Percentiles rank a stretch among this genome's conserved stretches.
phyloP scores from a whole-genome alignment of 371 early-diverging fungal species.

The Sanchytrium tribonematis region DNA sequence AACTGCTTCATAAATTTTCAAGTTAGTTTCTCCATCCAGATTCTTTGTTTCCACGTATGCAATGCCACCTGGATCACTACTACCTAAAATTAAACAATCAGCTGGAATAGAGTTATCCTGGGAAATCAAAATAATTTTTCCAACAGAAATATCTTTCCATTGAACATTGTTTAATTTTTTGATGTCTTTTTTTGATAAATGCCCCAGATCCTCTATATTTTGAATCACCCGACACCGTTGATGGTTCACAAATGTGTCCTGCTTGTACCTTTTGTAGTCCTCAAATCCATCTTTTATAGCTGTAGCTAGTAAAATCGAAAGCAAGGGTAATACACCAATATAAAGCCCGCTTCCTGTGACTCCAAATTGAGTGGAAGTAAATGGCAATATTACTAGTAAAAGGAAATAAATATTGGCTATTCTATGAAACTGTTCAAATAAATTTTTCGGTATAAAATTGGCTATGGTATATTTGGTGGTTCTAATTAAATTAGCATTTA shows the following conservation, averaged over 20 bases:
- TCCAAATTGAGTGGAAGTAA: slow-evolving; percentile 34
- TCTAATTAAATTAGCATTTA: slow-evolving; percentile 24
- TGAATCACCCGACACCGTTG: slow-evolving; percentile 7
- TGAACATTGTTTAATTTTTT: slow-evolving; percentile 6
- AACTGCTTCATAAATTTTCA: slow-evolving; percentile 26
- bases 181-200: neutral
- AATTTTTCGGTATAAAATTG: slow-evolving; percentile 67
- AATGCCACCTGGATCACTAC: slow-evolving; percentile 50
- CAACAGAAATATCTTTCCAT: slow-evolving; percentile 65
- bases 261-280: slow-evolving; percentile 62
- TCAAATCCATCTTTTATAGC: slow-evolving; percentile 78
- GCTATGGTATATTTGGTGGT: slow-evolving; percentile 55
- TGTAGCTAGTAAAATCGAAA: slow-evolving; percentile 45
- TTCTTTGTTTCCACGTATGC: slow-evolving; percentile 87
- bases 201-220: neutral
- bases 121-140: slow-evolving; percentile 55
- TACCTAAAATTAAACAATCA: slow-evolving; percentile 57
- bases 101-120: slow-evolving; percentile 83
- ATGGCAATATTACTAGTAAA: slow-evolving; percentile 48
- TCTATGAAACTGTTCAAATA: slow-evolving; percentile 67
- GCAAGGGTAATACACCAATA: slow-evolving; percentile 63
- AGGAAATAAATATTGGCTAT: slow-evolving; percentile 79
- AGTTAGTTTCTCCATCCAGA: slow-evolving; percentile 83
- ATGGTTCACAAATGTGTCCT: slow-evolving; percentile 60
- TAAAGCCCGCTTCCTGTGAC: slow-evolving; percentile 40